Conservation (phyloP, 163 green algal species). For the Prototheca cutis region DNA sequence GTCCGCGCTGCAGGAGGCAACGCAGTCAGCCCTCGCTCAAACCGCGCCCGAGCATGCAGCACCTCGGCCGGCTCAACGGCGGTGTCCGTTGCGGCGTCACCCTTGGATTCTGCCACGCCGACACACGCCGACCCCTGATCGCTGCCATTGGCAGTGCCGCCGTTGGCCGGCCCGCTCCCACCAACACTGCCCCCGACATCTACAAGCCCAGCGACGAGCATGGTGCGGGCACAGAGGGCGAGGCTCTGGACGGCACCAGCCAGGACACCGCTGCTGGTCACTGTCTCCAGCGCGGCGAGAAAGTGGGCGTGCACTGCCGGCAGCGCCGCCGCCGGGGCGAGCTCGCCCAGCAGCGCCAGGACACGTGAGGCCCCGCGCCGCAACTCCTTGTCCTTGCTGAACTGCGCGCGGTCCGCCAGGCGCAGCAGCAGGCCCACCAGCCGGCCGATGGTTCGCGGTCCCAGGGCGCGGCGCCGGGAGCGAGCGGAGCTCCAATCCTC, state of each 20-base stretch:
- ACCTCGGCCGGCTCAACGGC: no score
- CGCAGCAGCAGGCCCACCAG: slow-evolving; percentile 36
- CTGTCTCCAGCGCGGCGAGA: slow-evolving; percentile 50
- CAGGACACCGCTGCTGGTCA: slow-evolving; percentile 50
- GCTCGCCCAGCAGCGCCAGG: slow-evolving; percentile 42
- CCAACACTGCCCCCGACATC: no score
- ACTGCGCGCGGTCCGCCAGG: slow-evolving; percentile 62
- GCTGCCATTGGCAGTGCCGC: no score
- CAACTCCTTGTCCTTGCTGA: slow-evolving; percentile 59
- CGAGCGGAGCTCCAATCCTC: not conserved
- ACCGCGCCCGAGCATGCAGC: no score
- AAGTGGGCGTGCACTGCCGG: slow-evolving; percentile 70
- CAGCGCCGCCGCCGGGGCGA: slow-evolving; percentile 60
- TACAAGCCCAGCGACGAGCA: slow-evolving; percentile 65
- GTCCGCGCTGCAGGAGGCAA: slow-evolving; percentile 15
- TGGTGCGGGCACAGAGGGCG: slow-evolving; percentile 56
- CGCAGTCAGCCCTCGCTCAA: no score
- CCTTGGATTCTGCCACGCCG: no score
- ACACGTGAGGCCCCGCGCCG: slow-evolving; percentile 23
- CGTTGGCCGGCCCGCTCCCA: no score
- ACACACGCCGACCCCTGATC: no score
- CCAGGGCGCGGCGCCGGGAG: no score
- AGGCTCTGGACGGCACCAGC: slow-evolving; percentile 49
- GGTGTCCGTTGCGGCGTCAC: no score
- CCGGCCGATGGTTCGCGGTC: no score